Evolutionary conservation across 257 asterid species (phyloP).

Genomic region (Solanum chilense): DNA sequence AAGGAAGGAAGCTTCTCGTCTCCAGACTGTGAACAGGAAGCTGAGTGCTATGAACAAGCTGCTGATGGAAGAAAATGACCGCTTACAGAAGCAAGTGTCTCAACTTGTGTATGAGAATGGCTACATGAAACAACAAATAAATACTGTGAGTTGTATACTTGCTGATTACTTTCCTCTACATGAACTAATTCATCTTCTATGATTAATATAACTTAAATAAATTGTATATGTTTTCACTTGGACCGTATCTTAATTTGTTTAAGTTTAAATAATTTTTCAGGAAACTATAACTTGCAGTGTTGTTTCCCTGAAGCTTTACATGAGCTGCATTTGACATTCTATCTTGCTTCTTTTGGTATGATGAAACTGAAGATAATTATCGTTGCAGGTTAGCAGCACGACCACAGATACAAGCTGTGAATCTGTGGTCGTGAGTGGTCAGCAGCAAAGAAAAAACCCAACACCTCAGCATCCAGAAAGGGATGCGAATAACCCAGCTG

Average conservation of each 20-base stretch:
- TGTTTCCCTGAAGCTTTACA: not conserved
- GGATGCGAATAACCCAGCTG: slow-evolving; percentile 98
- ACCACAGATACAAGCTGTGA: slow-evolving; percentile 94
- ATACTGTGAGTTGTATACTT: slow-evolving; percentile 42
- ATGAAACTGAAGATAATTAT: not conserved
- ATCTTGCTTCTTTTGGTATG: not conserved
- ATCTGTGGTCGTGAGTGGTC: slow-evolving; percentile 90
- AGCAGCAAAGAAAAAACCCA: slow-evolving; percentile 81
- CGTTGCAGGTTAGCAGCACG: slow-evolving; percentile 53
- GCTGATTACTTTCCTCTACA: not conserved
- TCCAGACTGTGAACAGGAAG: slow-evolving; percentile 76
- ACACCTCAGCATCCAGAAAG: slow-evolving; percentile 72
- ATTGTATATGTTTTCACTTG: not conserved
- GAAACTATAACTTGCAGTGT: not conserved
- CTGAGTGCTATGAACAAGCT: slow-evolving; percentile 84
- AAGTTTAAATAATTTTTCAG: not conserved
- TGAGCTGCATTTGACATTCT: not conserved
- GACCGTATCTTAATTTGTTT: not conserved
- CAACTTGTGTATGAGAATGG: slow-evolving; percentile 86
- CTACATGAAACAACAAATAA: slow-evolving; percentile 64
- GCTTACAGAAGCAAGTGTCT: slow-evolving; percentile 84
- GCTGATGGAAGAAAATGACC: slow-evolving; percentile 97
- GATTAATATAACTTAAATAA: not conserved
- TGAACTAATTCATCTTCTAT: not conserved
- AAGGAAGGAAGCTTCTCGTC: slow-evolving; percentile 81